Base-by-base conservation (phyloP, 176 grass and related monocot species). In the Cenchrus fungigraminus region DNA sequence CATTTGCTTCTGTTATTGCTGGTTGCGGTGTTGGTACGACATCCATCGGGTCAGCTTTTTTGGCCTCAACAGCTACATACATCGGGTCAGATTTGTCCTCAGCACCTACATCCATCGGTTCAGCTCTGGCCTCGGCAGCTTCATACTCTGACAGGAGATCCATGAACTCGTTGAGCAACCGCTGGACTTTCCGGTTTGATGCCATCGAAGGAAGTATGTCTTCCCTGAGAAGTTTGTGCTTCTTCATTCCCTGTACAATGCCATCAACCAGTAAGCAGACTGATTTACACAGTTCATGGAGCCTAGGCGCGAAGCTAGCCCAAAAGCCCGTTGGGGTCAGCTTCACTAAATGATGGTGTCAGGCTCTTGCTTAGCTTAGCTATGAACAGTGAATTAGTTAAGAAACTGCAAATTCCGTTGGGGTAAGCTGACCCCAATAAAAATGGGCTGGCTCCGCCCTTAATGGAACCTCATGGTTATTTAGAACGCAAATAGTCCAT, bases 131-230 rank as follows among this genome's bases (percentile, higher is more conserved):
- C 68, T 88, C 88, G 6, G 79, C 59, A 10, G 73, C 61, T 76
- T 94, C 84, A 34, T 94, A 94, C 63, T 99, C 97, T 22, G 81
- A 89, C 79, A 99, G 83, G n/a, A 93, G 87, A 61, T 99, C 91
- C 93, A 95, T 94, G 79, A 99, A 99, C 65, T 99, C 93, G 34
- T 93, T 96, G 12, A 99, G 78, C 82, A 99, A 72, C 53, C 97
- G 82, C 65, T 99, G 97, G 66, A 99, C 93, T 83, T 99, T 99
- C 58, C 93, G 81, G 76, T 99, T 99, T 1, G 90, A 91, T 20
- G 97, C 97, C 91, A 99, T 92, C 3, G 91, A 92, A 20, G 93
- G 97, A 80, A 99, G 88, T 55, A 99, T 88, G 53, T 90, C 91
- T 89, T 99, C 97, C 86, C 81, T 89, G 3, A 99, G 90, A 61